Evolutionary conservation across 1,284 basidiomycete genomes (phyloP).

Genomic region (Puccinia novopanici): DNA sequence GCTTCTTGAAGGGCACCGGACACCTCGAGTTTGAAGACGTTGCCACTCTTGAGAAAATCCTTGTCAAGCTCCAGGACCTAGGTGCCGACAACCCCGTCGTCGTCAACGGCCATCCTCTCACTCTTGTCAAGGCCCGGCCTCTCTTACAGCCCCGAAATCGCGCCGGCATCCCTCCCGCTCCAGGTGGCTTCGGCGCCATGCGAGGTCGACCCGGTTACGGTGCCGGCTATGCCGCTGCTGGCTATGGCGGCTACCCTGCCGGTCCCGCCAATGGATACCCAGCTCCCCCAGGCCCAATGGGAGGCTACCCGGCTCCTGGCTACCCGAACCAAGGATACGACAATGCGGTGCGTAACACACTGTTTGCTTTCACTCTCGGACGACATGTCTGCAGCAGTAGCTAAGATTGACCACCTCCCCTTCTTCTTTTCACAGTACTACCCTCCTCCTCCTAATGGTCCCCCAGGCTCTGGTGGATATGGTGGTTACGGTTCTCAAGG

Average conservation of each 20-base stretch:
- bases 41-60: background rate
- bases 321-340: slow-evolving; percentile 8
- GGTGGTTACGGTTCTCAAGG: slow-evolving; percentile 25
- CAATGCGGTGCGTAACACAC: slow-evolving; percentile 4
- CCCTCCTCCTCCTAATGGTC: slow-evolving; percentile 24
- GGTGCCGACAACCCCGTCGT: slow-evolving; percentile 24
- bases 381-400: background rate
- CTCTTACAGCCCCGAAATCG: slow-evolving; percentile 31
- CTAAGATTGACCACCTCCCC: background rate
- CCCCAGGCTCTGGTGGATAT: slow-evolving; percentile 29
- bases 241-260: slow-evolving; percentile 31
- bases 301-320: too few relatives aligned
- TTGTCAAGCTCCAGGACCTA: slow-evolving; percentile 29
- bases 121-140: slow-evolving; percentile 42
- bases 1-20: slow-evolving; percentile 47
- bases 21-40: slow-evolving; percentile 42
- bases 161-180: background rate
- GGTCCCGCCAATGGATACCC: slow-evolving; percentile 28
- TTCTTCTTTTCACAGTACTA: background rate
- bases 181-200: slow-evolving; percentile 12
- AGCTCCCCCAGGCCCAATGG: background rate
- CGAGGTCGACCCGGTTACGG: background rate
- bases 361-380: background rate
- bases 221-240: slow-evolving; percentile 31
- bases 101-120: slow-evolving; percentile 39